phyloP scores from a whole-genome alignment of 305 asterid genomes.

The Solanum hybrid region DNA sequence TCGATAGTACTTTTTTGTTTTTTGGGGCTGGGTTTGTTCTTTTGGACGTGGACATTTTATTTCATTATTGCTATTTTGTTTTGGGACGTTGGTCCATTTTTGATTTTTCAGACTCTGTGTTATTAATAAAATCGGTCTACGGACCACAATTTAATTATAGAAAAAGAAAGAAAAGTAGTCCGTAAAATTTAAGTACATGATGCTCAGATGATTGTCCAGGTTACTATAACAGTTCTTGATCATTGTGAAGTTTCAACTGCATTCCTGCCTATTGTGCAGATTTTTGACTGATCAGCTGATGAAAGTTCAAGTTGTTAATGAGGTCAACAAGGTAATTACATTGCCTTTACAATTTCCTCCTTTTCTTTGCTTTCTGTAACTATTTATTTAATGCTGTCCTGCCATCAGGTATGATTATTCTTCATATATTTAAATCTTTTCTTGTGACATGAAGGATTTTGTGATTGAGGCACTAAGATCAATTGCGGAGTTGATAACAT shows the following conservation, averaged over 20 bases:
- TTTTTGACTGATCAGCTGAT: conserved; percentile 71
- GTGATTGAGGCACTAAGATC: conserved; percentile 97
- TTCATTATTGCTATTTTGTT: not conserved
- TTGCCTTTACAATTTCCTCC: conserved; percentile 15
- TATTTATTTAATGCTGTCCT: not conserved
- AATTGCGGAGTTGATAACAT: conserved; percentile 84
- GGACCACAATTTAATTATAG: not conserved
- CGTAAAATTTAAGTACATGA: not conserved
- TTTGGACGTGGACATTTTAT: not conserved
- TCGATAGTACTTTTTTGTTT: not conserved
- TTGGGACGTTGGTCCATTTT: not conserved
- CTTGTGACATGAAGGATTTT: conserved; percentile 47
- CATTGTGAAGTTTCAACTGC: conserved; percentile 8
- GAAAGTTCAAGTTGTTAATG: conserved; percentile 78
- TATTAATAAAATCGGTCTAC: not conserved
- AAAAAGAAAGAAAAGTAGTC: not conserved
- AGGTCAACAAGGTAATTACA: conserved; percentile 74
- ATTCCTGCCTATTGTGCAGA: conserved; percentile 34
- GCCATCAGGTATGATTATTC: not conserved
- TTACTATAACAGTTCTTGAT: not conserved
- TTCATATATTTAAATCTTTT: conserved; percentile 13
- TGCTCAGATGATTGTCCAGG: not conserved
- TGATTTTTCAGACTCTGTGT: not conserved
- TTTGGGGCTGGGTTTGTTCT: not conserved
- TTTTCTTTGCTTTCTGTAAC: not conserved